phyloP scores from a whole-genome alignment of 2,329 filamentous ascomycete species.

The Penicillium freii region DNA sequence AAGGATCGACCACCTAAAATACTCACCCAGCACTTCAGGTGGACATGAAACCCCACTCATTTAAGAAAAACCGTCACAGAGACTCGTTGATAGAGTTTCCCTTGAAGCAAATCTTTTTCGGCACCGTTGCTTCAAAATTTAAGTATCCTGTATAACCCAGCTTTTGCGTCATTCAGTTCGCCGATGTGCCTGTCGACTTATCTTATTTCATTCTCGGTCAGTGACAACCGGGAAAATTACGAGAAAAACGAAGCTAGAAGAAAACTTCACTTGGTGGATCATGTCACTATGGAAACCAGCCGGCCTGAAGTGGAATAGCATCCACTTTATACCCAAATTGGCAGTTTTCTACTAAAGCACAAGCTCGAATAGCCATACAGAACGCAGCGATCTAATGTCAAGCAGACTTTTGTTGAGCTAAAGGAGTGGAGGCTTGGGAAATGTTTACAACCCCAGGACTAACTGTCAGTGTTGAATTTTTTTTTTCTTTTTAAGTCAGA shows the following conservation, averaged over 20 bases:
- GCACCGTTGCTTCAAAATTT: background rate
- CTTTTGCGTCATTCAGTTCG: background rate
- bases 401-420: background rate
- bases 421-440: background rate
- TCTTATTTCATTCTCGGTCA: background rate
- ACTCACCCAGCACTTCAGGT: background rate
- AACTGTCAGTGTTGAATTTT: too few species aligned
- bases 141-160: background rate
- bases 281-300: background rate
- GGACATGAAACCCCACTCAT: background rate
- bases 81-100: background rate
- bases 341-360: background rate
- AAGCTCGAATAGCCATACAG: background rate
- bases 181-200: background rate
- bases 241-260: background rate
- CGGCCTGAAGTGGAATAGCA: background rate
- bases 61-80: background rate
- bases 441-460: background rate
- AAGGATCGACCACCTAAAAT: background rate
- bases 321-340: background rate
- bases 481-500: too few species aligned
- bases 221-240: background rate
- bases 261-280: background rate
- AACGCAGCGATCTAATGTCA: background rate
- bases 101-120: background rate